These are phyloP conservation scores for Acer campestre DNA, from an alignment of 345 rosid genomes.

Conservation along the genomic window DNA sequence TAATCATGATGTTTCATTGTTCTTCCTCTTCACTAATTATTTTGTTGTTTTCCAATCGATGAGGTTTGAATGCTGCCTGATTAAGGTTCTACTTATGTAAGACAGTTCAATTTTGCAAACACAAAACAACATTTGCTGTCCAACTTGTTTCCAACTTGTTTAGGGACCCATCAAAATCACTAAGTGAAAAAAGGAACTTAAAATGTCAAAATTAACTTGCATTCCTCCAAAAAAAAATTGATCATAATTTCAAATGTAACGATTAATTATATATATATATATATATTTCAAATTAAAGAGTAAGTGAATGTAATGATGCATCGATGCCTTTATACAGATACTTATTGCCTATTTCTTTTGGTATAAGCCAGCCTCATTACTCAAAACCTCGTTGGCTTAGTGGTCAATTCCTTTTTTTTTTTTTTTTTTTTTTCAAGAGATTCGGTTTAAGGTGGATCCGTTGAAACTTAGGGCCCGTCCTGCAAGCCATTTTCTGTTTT, in stretches of 20 bases:
- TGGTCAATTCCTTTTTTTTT: no score
- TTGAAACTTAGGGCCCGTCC: no score
- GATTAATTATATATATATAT: background rate
- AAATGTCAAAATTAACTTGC: background rate
- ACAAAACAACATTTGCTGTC: background rate
- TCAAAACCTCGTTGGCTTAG: no score
- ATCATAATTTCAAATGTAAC: background rate
- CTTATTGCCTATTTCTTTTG: conserved; percentile 7
- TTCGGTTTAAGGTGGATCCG: no score
- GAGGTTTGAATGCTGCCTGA: conserved; percentile 10
- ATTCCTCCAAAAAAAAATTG: background rate
- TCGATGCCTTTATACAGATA: background rate
- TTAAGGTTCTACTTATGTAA: background rate
- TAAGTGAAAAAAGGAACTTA: background rate
- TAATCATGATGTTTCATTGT: conserved; percentile 30
- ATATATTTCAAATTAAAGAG: no score
- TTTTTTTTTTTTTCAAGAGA: no score
- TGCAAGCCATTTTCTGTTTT: no score
- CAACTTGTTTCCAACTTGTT: conserved; percentile 18
- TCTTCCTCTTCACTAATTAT: conserved; percentile 26
- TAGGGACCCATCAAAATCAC: conserved; percentile 11
- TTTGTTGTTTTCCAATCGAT: conserved; percentile 32
- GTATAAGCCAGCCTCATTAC: background rate
- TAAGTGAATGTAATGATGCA: background rate
- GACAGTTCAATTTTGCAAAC: background rate